Base-by-base conservation (phyloP, 148 eudicot species). In the Persicaria tinctoria region DNA sequence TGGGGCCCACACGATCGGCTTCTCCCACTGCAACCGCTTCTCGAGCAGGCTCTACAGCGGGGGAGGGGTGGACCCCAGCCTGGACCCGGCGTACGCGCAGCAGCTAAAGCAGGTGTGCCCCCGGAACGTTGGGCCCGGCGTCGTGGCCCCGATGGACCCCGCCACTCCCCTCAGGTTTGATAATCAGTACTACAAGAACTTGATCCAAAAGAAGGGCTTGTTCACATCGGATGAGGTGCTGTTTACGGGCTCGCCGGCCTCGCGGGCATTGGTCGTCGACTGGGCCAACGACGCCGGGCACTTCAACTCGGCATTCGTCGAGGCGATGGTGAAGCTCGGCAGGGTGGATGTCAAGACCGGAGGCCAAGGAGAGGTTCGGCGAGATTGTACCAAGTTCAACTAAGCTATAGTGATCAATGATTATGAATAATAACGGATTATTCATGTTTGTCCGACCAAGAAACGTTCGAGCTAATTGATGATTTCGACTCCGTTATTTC, bases 311-410 rank as follows among this genome's bases (percentile, higher is more conserved):
- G 97, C 90, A 1, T 93, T 93, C 49, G 46, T 73, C 6, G 82
- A 79, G 46, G 91, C 89, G 0, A 90, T 89, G 84, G 79, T 73
- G 74, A 86, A 86, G 80, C 90, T 90, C 11, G 96, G 96, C 3
- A 73, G 93, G 74, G 86, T 81, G 0, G 89, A 85, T 16, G 88
- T 90, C 9, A 87, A 86, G 71, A 85, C 87, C n/a, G 98, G 96
- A 12, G 83, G 68, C n/a, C 83, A 85, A 79, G 96, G 98, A 72
- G 86, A 93, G 78, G 82, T 93, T 16, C 81, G 98, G 76, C 78
- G 51, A 56, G 86, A 90, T 69, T 90, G 96, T 82, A 82, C 90
- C 17, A 72, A 83, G 16, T 93, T 90, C 74, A 89, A 90, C 68
- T 82, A 83, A 8, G 41, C 41, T 32, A 32, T 32, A 32, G 41